A percentile compares a stretch with the other conserved stretches of the same genome.
phyloP scores from a whole-genome alignment of 2,329 filamentous ascomycete genomes.

The Penicillium sp. region DNA sequence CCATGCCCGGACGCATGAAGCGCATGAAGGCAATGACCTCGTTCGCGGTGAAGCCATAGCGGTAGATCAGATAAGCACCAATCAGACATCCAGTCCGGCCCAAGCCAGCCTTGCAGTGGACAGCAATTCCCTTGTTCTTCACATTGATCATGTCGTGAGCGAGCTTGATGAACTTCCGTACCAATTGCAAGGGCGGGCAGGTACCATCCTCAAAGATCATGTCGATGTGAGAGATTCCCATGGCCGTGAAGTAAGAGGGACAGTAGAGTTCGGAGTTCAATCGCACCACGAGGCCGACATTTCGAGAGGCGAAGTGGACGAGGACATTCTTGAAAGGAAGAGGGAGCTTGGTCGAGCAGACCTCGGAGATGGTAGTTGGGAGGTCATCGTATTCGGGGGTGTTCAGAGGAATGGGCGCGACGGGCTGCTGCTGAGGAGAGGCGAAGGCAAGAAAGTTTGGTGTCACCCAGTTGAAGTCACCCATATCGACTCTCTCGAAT shows the following conservation, averaged over 20 bases:
- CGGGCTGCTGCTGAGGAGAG: slow-evolving; percentile 81
- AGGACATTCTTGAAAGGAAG: slow-evolving; percentile 95
- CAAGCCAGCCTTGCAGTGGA: slow-evolving; percentile 97
- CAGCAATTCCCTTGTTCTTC: slow-evolving; percentile 88
- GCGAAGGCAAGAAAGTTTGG: slow-evolving; percentile 95
- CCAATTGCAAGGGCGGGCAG: slow-evolving; percentile 83
- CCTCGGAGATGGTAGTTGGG: slow-evolving; percentile 71
- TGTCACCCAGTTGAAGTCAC: slow-evolving; percentile 99
- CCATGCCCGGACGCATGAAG: slow-evolving; percentile 98
- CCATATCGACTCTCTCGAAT: slow-evolving; percentile 93
- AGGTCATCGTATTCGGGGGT: slow-evolving; percentile 72
- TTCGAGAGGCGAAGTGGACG: slow-evolving; percentile 79
- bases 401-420: slow-evolving; percentile 67
- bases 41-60: slow-evolving; percentile 94
- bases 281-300: slow-evolving; percentile 89
- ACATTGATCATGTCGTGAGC: slow-evolving; percentile 92
- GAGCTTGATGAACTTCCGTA: slow-evolving; percentile 90
- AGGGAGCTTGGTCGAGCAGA: slow-evolving; percentile 70
- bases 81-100: slow-evolving; percentile 95
- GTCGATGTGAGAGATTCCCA: slow-evolving; percentile 93
- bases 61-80: slow-evolving; percentile 95
- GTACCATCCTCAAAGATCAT: slow-evolving; percentile 99
- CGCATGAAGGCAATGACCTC: slow-evolving; percentile 98
- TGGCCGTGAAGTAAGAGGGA: slow-evolving; percentile 91
- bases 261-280: slow-evolving; percentile 96